Evolutionary conservation across 2,329 filamentous ascomycete species (phyloP).

Genomic region (Penicillium glabrum): DNA sequence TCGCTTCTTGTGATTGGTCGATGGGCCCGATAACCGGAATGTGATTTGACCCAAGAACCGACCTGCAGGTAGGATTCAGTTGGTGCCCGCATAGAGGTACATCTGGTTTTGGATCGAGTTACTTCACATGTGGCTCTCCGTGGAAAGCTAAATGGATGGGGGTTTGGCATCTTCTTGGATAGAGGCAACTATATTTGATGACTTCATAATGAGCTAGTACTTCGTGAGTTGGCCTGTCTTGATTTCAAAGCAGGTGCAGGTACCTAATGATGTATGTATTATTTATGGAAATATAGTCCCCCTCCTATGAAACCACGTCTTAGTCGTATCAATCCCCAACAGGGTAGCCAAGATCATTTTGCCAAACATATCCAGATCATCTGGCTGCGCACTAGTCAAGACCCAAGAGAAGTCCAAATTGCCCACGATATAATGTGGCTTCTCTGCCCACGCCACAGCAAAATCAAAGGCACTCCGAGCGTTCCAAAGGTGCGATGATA

Average conservation of each 20-base stretch:
- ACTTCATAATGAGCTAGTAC: too few species aligned
- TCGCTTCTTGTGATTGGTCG: not conserved
- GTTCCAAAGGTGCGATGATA: slow-evolving; percentile 30
- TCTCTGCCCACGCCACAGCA: slow-evolving; percentile 27
- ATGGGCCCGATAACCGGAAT: not conserved
- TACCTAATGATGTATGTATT: not conserved
- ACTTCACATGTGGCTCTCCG: not conserved
- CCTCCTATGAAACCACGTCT: slow-evolving; percentile 26
- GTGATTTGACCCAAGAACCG: slow-evolving; percentile 3
- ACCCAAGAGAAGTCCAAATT: slow-evolving; percentile 24
- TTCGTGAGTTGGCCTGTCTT: too few species aligned
- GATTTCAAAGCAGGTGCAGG: too few species aligned
- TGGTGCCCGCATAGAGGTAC: not conserved
- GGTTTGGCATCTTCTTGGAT: too few species aligned
- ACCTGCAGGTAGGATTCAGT: not conserved
- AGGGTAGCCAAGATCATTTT: slow-evolving; percentile 28
- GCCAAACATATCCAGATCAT: slow-evolving; percentile 30
- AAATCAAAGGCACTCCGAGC: slow-evolving; percentile 29
- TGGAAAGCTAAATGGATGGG: too few species aligned
- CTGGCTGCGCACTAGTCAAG: slow-evolving; percentile 20
- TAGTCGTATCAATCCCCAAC: slow-evolving; percentile 25
- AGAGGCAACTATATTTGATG: too few species aligned
- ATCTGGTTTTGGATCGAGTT: not conserved
- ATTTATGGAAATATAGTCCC: slow-evolving; percentile 14
- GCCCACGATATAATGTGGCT: slow-evolving; percentile 26